Evolutionary conservation across 495 filamentous ascomycete genomes (phyloP).

Genomic region (Pseudoneurospora amorphoporcata): DNA sequence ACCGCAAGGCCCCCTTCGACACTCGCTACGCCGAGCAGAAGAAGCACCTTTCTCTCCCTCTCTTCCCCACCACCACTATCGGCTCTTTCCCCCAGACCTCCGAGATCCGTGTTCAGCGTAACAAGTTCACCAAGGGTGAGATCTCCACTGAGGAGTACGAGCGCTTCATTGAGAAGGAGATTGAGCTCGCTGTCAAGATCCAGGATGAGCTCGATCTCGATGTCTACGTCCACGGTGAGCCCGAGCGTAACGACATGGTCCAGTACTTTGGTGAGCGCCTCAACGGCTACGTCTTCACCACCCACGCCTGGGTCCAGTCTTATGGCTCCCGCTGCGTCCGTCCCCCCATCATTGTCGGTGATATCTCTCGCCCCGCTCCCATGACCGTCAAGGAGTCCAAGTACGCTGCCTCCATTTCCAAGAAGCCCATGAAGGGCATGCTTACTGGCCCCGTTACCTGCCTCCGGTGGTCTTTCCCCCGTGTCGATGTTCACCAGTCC

Average conservation of each 20-base stretch:
- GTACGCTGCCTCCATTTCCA: constrained; percentile 89
- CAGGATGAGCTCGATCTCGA: constrained; percentile 93
- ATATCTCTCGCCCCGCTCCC: constrained; percentile 86
- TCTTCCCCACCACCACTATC: constrained; percentile 98
- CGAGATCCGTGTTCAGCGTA: constrained; percentile 90
- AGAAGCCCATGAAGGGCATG: constrained; percentile 99
- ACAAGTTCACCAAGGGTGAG: constrained; percentile 97
- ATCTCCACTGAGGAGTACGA: constrained; percentile 89
- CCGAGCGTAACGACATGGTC: constrained; percentile 99
- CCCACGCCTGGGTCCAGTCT: constrained; percentile 94
- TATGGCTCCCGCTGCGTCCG: constrained; percentile 98
- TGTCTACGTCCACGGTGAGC: constrained; percentile 96
- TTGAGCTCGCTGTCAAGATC: constrained; percentile 81
- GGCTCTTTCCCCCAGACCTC: constrained; percentile 98
- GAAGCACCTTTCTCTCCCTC: constrained; percentile 76
- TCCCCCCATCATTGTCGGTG: constrained; percentile 95
- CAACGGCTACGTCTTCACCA: constrained; percentile 96
- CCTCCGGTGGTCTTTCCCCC: constrained; percentile 98
- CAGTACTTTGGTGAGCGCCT: constrained; percentile 99
- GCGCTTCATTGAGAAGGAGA: constrained; percentile 97
- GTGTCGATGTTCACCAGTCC: constrained; percentile 97
- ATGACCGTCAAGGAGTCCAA: constrained; percentile 99
- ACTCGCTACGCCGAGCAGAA: constrained; percentile 75
- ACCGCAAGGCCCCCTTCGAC: constrained; percentile 82
- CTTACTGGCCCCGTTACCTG: constrained; percentile 98